Evolutionary conservation across 805 yeast genomes (phyloP), one percentile per base, ranked within the genome.

Genomic region (Kluyveromyces nonfermentans): DNA sequence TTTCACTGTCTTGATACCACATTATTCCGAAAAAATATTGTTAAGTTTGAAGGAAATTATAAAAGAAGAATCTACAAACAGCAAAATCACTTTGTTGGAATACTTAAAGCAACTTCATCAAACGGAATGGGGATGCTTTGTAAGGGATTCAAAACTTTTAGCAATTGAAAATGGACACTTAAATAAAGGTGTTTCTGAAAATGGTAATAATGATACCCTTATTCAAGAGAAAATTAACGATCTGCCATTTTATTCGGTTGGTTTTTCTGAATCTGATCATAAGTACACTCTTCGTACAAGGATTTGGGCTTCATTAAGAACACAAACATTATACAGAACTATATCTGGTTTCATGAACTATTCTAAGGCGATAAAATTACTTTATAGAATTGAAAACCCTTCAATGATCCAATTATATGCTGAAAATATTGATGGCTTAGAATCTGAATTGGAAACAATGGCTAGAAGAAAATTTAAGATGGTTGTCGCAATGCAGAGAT

Each of bases 401-500:
- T 74, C 73, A 15, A 60, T 73, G 58, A 62, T 73, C 35, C 74
- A 69, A 30, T 62, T 65, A 40, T 72, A 71, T 39, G 65, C 64
- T 12, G 55, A 64, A 5, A 63, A 71, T 43, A 76, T 77, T 15
- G 84, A 74, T 43, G 80, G 78, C 1, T 66, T 80, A 52, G 83
- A 80, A 50, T 60, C 65, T 47, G 86, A 84, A 44, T 68, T 84
- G 49, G 83, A 80, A 59, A 72, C 79, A 37, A 74, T 88, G 77
- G 85, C 90, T 0, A 71, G 73, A 44, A 71, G 95, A 50, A 90
- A 90, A 66, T 88, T 88, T 68, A 75, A 77, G 55, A 68, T 90
- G 57, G 58, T 90, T 19, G 78, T 90, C 17, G 82, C 96, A 1
- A 86, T 90, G 95, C 97, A 90, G 67, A 74, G 95, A 50, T 74